Evolutionary conservation across 2,329 filamentous ascomycete genomes (phyloP).

Genomic region (Acarospora socialis): DNA sequence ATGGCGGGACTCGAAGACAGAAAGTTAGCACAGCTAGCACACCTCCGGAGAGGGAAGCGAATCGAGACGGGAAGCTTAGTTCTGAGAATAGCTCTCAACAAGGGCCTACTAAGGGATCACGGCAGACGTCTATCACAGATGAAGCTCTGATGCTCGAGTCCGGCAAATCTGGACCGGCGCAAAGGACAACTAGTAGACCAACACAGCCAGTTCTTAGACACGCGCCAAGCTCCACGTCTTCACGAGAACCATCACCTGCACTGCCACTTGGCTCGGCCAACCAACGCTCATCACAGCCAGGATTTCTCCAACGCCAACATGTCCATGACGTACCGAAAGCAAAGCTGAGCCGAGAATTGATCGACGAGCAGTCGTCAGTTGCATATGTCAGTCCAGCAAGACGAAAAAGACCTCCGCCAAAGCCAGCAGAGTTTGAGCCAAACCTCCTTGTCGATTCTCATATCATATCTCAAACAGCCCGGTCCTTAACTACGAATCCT

Average conservation of each 20-base stretch:
- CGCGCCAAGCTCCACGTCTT: conserved; percentile 13
- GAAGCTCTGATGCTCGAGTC: conserved; percentile 66
- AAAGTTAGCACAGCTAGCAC: conserved; percentile 14
- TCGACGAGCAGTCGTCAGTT: conserved; percentile 68
- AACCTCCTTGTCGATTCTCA: conserved; percentile 48
- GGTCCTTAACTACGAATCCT: conserved; percentile 8
- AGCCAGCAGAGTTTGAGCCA: conserved; percentile 35
- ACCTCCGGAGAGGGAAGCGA: conserved; percentile 15
- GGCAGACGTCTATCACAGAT: too few relatives aligned
- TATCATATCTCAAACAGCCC: conserved; percentile 4
- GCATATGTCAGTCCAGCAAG: conserved; percentile 79
- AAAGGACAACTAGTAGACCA: conserved; percentile 15
- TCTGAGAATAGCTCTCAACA: conserved; percentile 9
- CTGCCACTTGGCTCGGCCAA: conserved; percentile 30
- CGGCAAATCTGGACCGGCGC: conserved; percentile 41
- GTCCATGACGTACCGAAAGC: conserved; percentile 39
- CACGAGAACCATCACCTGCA: conserved; percentile 37
- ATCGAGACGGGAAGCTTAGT: conserved; percentile 12
- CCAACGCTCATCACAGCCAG: conserved; percentile 28
- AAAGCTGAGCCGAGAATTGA: conserved; percentile 55
- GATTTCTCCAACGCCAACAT: conserved; percentile 41
- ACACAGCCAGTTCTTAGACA: conserved; percentile 12
- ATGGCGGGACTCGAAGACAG: conserved; percentile 8
- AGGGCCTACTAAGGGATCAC: conserved; percentile 22
- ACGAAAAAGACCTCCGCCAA: conserved; percentile 52